Base-by-base conservation (phyloP, 2,329 filamentous ascomycete genomes). In the Alternaria incomplexa region DNA sequence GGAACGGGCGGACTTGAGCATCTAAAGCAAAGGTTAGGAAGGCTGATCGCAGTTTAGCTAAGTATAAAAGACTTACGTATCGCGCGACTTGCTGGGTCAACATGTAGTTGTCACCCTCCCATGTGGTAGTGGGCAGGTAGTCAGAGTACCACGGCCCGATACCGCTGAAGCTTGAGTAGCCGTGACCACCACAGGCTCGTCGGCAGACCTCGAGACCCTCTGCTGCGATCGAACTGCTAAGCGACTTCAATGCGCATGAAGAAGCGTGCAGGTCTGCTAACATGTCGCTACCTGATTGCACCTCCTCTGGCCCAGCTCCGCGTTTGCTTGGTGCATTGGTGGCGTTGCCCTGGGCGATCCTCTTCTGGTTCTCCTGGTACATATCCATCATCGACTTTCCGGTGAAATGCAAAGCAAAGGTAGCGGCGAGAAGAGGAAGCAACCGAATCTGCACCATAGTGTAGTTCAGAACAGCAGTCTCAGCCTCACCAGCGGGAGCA, bases 51-150 rank as follows among this genome's bases (percentile, higher is more conserved):
- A 13, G n/a, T 26, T 6, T 9, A 5, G 15, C 12, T 30, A 53
- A 13, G 6, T 13, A 44, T 20, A 40, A 40, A 15, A 48, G 13
- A 80, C 83, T 78, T 80, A 86, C 83, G 73, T 93, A 93, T 61
- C 90, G 87, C 3, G 90, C 89, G 3, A 93, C 91, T 81, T 93
- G 91, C 78, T 93, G 91, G 10, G 90, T 92, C 62, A 93, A 83
- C 91, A 93, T 93, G 82, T 91, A 93, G 83, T 92, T 93, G 81
- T 93, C 91, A 47, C 91, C 91, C 77, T 93, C 91, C 89, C 89
- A 92, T 10, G 90, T 92, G 5, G 84, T 81, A 0, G 87, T 91
- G 15, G 91, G 90, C 1, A 93, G 84, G 75, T 93, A 93, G 77
- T 93, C 91, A 26, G 90, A 85, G 72, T 93, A 93, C 86, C 88